Base-by-base conservation (phyloP, 2,329 filamentous ascomycete genomes). In the Phoma sp. region DNA sequence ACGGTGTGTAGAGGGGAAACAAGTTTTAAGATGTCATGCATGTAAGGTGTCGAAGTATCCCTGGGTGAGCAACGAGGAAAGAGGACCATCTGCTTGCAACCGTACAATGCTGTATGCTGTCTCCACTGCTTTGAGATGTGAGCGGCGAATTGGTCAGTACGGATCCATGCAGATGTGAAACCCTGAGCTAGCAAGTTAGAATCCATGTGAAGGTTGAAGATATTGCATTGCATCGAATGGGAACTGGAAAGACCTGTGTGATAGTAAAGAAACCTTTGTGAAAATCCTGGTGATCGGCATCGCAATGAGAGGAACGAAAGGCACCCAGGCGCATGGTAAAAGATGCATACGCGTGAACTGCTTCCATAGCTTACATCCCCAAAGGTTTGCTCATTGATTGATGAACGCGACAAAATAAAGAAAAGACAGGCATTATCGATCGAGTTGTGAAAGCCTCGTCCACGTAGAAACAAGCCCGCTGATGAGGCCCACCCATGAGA, bases 351-450 rank as follows among this genome's bases (percentile, higher is more conserved):
- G 34, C 51, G 46, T 43, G 34, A 66, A 40, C 45, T 39, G 60
- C 65, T 64, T 66, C 61, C 65, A 65, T 64, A 61, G 58, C 56
- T 57, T 56, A 54, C 51, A 51, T 39, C 56, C 57, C 52, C 45
- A 60, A 59, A 57, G 46, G 43, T 50, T 60, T 60, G 53, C 59
- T 63, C 48, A 45, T 62, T 60, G 40, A 54, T 54, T 54, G 51
- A 54, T 54, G 53, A 65, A 64, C 62, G 59, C 59, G 53, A 64
- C 60, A 66, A 59, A 61, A 37, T 51, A 58, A 62, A 60, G 61
- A 65, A 65, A 66, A 53, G 64, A 67, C 64, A 63, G 64, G 65
- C 65, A 63, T 63, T 61, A 61, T 60, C 52, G 45, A 56, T 56
- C 55, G 42, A 47, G 45, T 47, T 47, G 39, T 49, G 49, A 33